Evolutionary conservation across 2,329 filamentous ascomycete genomes (phyloP).

Genomic region (Trichoderma sp.): DNA sequence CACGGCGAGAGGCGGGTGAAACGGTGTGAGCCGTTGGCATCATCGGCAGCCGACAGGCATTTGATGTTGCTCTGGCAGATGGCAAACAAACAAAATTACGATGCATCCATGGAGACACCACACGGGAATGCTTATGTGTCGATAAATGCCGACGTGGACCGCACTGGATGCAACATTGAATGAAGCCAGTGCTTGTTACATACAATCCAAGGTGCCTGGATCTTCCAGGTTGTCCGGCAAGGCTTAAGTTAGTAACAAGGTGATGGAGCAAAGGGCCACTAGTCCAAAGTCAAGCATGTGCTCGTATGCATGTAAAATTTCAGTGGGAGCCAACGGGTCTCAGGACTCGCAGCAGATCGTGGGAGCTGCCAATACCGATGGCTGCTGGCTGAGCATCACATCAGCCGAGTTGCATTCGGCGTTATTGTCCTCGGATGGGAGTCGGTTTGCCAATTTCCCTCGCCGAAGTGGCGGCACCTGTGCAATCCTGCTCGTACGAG

Average conservation of each 20-base stretch:
- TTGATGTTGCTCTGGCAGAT: background rate
- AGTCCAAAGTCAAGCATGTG: background rate
- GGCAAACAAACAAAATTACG: background rate
- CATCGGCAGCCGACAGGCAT: background rate
- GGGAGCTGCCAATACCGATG: background rate
- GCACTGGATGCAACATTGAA: background rate
- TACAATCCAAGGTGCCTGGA: background rate
- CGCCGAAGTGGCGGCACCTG: conserved; percentile 8
- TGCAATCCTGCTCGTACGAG: background rate
- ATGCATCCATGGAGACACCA: background rate
- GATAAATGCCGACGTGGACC: background rate
- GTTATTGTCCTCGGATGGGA: background rate
- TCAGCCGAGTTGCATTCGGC: background rate
- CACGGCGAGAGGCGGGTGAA: background rate
- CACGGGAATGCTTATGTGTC: background rate
- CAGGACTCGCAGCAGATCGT: background rate
- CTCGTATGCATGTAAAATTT: conserved; percentile 9
- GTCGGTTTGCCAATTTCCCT: background rate
- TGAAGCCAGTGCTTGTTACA: background rate
- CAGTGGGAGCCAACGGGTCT: conserved; percentile 1
- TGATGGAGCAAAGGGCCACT: background rate
- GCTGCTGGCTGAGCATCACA: background rate
- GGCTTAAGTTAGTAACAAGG: background rate
- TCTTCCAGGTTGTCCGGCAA: background rate
- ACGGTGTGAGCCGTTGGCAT: background rate